phyloP scores from a whole-genome alignment of 2,329 filamentous ascomycete species.

The Mollisiaceae sp. region DNA sequence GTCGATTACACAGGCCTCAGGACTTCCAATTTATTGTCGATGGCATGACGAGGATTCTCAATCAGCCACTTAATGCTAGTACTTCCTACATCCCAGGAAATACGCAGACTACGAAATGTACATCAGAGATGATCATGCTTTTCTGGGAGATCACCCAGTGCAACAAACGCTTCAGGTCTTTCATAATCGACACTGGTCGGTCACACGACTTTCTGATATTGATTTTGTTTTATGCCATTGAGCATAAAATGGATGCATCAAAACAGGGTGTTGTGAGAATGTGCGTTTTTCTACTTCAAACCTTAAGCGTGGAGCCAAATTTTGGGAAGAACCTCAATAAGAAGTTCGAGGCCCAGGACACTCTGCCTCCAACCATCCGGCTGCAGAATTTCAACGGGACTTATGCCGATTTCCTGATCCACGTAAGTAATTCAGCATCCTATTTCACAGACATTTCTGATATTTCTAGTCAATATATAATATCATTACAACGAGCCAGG shows the following conservation, averaged over 20 bases:
- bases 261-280: constrained; percentile 94
- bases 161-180: constrained; percentile 95
- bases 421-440: constrained; percentile 57
- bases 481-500: constrained; percentile 89
- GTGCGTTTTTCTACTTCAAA: constrained; percentile 97
- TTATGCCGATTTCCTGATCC: constrained; percentile 93
- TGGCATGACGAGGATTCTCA: constrained; percentile 89
- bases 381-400: constrained; percentile 85
- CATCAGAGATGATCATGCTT: constrained; percentile 93
- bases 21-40: constrained; percentile 98
- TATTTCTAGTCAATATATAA: constrained; percentile 79
- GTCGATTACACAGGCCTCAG: constrained; percentile 87
- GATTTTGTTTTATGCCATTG: constrained; percentile 89
- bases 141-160: constrained; percentile 98
- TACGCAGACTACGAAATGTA: constrained; percentile 80
- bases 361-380: constrained; percentile 79
- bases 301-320: constrained; percentile 87
- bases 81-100: constrained; percentile 82
- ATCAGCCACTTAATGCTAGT: constrained; percentile 89
- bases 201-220: constrained; percentile 92
- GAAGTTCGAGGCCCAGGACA: constrained; percentile 85
- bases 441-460: constrained; percentile 32
- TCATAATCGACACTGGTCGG: constrained; percentile 94
- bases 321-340: constrained; percentile 93
- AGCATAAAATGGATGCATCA: constrained; percentile 82